Percentiles rank a stretch among this genome's conserved stretches.
Evolutionary conservation across 768 basidiomycete genomes (phyloP).

Genomic region (Calocera cornea): DNA sequence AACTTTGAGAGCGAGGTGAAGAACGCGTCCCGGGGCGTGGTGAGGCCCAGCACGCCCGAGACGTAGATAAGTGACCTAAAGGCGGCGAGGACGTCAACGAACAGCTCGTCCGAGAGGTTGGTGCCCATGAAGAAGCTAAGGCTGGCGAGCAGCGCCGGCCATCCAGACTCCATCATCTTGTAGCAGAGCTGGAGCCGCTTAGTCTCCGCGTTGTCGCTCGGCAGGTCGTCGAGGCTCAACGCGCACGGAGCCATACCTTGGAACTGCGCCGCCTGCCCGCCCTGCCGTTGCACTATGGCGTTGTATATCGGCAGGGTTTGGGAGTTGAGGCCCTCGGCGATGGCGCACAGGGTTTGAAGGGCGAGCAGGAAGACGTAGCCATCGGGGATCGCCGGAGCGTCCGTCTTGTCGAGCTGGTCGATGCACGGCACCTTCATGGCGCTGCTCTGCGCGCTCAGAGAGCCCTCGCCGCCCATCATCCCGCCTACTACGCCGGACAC

Average conservation of each 20-base stretch:
- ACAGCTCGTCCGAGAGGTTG: constrained; percentile 82
- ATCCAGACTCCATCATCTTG: constrained; percentile 72
- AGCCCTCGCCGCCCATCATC: background rate
- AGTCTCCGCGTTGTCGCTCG: constrained; percentile 39
- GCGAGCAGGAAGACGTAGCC: constrained; percentile 86
- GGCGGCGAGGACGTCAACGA: constrained; percentile 70
- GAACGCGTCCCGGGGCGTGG: constrained; percentile 86
- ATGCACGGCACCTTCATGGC: constrained; percentile 37
- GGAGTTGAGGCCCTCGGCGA: constrained; percentile 74
- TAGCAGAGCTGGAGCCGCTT: constrained; percentile 49
- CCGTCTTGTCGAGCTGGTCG: constrained; percentile 95
- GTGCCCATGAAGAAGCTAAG: constrained; percentile 81
- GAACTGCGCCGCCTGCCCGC: constrained; percentile 28
- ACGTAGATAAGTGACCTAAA: constrained; percentile 77
- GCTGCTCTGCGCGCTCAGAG: constrained; percentile 2
- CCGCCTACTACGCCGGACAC: constrained; percentile 9
- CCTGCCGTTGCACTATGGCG: constrained; percentile 41
- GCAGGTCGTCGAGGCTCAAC: constrained; percentile 45
- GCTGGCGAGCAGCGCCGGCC: constrained; percentile 86
- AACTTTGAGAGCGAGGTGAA: constrained; percentile 80
- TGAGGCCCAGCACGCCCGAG: constrained; percentile 73
- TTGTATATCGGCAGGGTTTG: constrained; percentile 67
- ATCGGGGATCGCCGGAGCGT: constrained; percentile 86
- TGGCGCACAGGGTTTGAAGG: constrained; percentile 70
- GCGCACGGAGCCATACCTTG: constrained; percentile 50